Percentiles rank a stretch among this genome's conserved stretches.
These are phyloP conservation scores for Guyanaporus albipodus DNA, from an alignment of 768 basidiomycete species.

Conservation along the genomic window DNA sequence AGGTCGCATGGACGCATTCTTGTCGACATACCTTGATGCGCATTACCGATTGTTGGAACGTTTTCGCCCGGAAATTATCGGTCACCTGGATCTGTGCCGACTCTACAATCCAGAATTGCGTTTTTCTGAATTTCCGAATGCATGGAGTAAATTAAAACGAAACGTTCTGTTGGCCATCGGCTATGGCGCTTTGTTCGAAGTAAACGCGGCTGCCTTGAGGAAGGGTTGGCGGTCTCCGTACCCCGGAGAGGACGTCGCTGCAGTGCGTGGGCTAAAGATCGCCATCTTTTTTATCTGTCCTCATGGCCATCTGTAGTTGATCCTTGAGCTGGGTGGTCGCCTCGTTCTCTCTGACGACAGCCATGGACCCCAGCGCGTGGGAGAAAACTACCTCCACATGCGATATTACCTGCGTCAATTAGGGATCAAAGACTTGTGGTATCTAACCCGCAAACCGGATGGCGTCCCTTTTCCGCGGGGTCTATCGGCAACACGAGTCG, in stretches of 20 bases:
- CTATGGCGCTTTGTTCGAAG: slow-evolving; percentile 92
- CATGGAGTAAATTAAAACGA: slow-evolving; percentile 63
- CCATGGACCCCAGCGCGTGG: slow-evolving; percentile 85
- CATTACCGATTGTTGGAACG: slow-evolving; percentile 69
- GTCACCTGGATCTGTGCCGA: slow-evolving; percentile 90
- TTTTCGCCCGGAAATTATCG: slow-evolving; percentile 84
- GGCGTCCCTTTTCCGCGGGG: slow-evolving; percentile 28
- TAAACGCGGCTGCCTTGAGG: slow-evolving; percentile 88
- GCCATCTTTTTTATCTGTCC: slow-evolving; percentile 5
- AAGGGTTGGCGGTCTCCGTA: slow-evolving; percentile 88
- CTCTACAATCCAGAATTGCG: slow-evolving; percentile 67
- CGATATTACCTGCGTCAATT: slow-evolving; percentile 58
- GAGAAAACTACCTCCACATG: slow-evolving; percentile 73
- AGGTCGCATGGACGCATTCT: slow-evolving; percentile 42
- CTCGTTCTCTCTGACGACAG: slow-evolving; percentile 94
- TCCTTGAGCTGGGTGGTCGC: slow-evolving; percentile 63
- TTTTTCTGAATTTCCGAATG: slow-evolving; percentile 53
- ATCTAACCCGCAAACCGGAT: slow-evolving; percentile 40
- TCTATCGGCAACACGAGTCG: slow-evolving; percentile 41
- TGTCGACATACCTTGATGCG: slow-evolving; percentile 77
- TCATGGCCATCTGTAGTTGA: slow-evolving; percentile 47
- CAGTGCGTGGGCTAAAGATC: slow-evolving; percentile 47
- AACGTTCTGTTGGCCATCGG: slow-evolving; percentile 68
- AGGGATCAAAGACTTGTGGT: slow-evolving; percentile 67
- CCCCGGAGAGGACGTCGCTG: slow-evolving; percentile 72